A percentile compares a stretch with the other conserved stretches of the same genome.
Evolutionary conservation across 2,329 filamentous ascomycete genomes (phyloP).

Genomic region (Hansfordia pulvinata): DNA sequence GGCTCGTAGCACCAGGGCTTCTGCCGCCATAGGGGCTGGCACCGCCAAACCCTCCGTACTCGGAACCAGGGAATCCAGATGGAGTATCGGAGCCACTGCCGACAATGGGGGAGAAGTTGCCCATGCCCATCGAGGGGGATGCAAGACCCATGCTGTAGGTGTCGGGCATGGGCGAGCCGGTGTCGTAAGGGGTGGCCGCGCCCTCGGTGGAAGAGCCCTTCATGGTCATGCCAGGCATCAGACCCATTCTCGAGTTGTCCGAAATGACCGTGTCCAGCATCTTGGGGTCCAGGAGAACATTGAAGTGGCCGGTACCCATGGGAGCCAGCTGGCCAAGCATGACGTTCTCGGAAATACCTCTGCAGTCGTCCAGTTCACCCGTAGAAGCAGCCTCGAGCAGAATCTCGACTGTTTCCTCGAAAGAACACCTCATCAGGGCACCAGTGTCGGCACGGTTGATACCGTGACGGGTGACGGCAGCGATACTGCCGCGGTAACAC

Average conservation of each 20-base stretch:
- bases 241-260: slow-evolving; percentile 75
- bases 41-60: slow-evolving; percentile 39
- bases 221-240: slow-evolving; percentile 66
- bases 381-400: slow-evolving; percentile 87
- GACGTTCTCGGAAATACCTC: slow-evolving; percentile 96
- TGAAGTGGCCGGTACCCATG: slow-evolving; percentile 92
- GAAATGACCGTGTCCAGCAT: slow-evolving; percentile 94
- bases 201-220: slow-evolving; percentile 67
- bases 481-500: slow-evolving; percentile 87
- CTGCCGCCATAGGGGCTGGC: slow-evolving; percentile 54
- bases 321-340: slow-evolving; percentile 96
- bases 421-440: slow-evolving; percentile 97
- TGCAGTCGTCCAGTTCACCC: slow-evolving; percentile 93
- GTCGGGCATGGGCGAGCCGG: slow-evolving; percentile 65
- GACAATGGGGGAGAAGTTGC: slow-evolving; percentile 67
- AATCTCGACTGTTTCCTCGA: slow-evolving; percentile 98
- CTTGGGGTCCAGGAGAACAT: slow-evolving; percentile 82
- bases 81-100: slow-evolving; percentile 59
- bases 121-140: slow-evolving; percentile 40
- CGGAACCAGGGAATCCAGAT: slow-evolving; percentile 49
- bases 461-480: slow-evolving; percentile 93
- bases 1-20: slow-evolving; percentile 61
- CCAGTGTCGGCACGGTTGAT: slow-evolving; percentile 98
- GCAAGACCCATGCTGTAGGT: slow-evolving; percentile 45
- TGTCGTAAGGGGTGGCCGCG: slow-evolving; percentile 89